Evolutionary conservation across 2,329 filamentous ascomycete genomes (phyloP).

Genomic region (Hyphodiscus sp.): DNA sequence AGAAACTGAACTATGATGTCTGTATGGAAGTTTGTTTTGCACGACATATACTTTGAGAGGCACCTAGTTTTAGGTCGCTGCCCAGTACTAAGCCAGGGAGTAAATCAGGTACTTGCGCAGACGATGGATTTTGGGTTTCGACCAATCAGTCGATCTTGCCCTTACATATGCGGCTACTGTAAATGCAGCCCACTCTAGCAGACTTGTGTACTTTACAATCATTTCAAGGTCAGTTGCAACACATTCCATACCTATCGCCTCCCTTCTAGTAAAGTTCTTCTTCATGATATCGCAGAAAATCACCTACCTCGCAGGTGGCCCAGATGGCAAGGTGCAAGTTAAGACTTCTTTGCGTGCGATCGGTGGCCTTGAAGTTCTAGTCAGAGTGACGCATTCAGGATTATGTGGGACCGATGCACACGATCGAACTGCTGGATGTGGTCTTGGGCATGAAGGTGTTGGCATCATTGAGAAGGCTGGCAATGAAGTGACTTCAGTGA

Average conservation of each 20-base stretch:
- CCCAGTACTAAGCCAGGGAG: too few species aligned
- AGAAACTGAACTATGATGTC: too few species aligned
- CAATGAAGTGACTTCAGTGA: slow-evolving; percentile 47
- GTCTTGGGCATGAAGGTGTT: slow-evolving; percentile 64
- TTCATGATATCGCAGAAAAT: background rate
- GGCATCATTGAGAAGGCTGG: slow-evolving; percentile 60
- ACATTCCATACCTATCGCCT: too few species aligned
- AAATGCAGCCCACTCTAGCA: too few species aligned
- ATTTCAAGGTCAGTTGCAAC: too few species aligned
- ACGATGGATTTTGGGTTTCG: background rate
- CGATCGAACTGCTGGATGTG: slow-evolving; percentile 27
- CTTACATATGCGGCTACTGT: too few species aligned
- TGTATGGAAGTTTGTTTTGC: too few species aligned
- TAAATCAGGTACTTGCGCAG: too few species aligned
- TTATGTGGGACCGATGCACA: slow-evolving; percentile 53
- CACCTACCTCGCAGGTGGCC: slow-evolving; percentile 1
- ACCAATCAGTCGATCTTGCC: background rate
- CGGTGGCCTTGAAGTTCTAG: slow-evolving; percentile 37
- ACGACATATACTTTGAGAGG: too few species aligned
- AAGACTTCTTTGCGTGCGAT: slow-evolving; percentile 5
- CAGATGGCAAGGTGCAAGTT: slow-evolving; percentile 1
- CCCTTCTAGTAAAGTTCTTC: too few species aligned
- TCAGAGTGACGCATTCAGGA: slow-evolving; percentile 57
- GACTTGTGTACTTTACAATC: too few species aligned
- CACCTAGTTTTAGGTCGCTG: too few species aligned